Conservation (phyloP, 306 rosid genomes). For the Chamaecrista fasciculata region DNA sequence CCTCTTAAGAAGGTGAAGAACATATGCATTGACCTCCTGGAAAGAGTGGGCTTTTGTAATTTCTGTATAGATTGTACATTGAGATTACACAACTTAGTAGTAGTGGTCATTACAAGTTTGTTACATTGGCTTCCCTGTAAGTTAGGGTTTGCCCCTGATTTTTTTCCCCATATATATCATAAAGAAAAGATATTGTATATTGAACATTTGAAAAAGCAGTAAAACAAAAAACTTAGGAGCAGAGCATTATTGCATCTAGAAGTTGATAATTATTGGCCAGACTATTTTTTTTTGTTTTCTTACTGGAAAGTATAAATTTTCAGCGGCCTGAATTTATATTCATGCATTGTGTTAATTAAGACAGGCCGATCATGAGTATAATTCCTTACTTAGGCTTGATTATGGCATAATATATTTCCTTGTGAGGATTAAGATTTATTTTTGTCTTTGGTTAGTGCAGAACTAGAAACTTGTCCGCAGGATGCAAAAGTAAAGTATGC, state of each 20-base stretch:
- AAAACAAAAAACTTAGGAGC: constrained; percentile 25
- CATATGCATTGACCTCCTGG: constrained; percentile 19
- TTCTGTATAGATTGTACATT: constrained; percentile 43
- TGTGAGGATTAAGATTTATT: neutral
- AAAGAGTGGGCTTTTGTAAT: constrained; percentile 33
- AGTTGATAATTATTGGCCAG: constrained; percentile 11
- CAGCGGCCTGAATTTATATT: constrained; percentile 3
- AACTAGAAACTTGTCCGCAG: neutral
- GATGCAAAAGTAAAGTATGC: neutral
- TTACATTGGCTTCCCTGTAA: constrained; percentile 31
- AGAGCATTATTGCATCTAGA: constrained; percentile 11
- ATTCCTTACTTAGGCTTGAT: neutral
- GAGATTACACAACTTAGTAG: constrained; percentile 23
- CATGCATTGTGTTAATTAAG: neutral
- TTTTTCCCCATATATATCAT: neutral
- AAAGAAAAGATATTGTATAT: constrained; percentile 24
- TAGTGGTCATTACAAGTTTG: constrained; percentile 30
- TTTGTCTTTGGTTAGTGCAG: neutral
- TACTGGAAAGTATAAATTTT: neutral
- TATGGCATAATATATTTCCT: constrained; percentile 1
- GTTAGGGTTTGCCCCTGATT: constrained; percentile 23
- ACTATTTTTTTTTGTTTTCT: neutral
- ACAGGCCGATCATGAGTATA: neutral
- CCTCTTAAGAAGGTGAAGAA: constrained; percentile 32
- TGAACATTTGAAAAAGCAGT: constrained; percentile 28